Evolutionary conservation across 768 basidiomycete genomes (phyloP).

Genomic region (Leccinum subgranulosum): DNA sequence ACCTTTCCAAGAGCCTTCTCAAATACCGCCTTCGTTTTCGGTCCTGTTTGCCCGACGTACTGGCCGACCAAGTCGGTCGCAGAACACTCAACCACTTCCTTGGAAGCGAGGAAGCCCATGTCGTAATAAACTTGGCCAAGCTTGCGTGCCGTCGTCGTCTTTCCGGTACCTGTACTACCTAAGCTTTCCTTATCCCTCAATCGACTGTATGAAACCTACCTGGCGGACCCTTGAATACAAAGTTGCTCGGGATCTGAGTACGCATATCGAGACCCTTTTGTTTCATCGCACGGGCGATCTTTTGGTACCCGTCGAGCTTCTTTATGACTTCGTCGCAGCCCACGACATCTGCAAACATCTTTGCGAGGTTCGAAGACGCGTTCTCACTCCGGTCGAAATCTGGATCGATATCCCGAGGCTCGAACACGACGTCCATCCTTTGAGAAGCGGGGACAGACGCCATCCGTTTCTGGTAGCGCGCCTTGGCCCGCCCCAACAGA

Average conservation of each 20-base stretch:
- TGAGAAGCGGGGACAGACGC: conserved; percentile 23
- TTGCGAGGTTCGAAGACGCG: conserved; percentile 49
- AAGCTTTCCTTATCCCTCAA: background rate
- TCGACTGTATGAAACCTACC: conserved; percentile 32
- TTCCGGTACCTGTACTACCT: conserved; percentile 52
- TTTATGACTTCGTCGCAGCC: conserved; percentile 54
- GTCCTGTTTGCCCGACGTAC: conserved; percentile 71
- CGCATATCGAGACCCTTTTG: conserved; percentile 41
- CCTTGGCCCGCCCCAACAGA: conserved; percentile 51
- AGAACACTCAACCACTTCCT: conserved; percentile 63
- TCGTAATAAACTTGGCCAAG: conserved; percentile 64
- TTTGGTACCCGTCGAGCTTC: conserved; percentile 51
- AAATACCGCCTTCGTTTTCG: conserved; percentile 57
- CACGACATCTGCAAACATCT: conserved; percentile 62
- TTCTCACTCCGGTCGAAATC: conserved; percentile 50
- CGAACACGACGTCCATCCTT: conserved; percentile 32
- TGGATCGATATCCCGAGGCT: conserved; percentile 60
- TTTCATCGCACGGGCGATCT: conserved; percentile 45
- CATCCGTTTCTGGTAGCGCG: conserved; percentile 42
- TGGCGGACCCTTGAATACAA: conserved; percentile 74
- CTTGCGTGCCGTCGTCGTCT: conserved; percentile 62
- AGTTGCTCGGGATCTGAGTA: conserved; percentile 55
- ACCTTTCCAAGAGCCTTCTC: conserved; percentile 67
- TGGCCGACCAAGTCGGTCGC: conserved; percentile 69
- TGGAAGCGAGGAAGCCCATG: conserved; percentile 54